Conservation (phyloP, 208 protist genomes). For the Leptomonas seymouri region DNA sequence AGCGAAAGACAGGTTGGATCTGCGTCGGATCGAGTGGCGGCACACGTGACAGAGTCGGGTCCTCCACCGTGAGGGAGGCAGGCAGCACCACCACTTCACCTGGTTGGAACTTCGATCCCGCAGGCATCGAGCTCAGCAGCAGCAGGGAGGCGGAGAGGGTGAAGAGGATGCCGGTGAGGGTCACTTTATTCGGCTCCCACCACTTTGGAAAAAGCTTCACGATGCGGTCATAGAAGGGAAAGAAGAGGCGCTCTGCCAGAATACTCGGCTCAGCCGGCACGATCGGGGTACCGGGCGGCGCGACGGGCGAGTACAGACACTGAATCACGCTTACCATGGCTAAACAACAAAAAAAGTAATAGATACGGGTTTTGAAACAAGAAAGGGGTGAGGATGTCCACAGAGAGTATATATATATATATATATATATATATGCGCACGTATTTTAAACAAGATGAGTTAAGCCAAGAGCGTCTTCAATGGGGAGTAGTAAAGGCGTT, state of each 20-base stretch:
- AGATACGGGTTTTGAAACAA: no score
- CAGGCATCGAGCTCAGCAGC: conserved; percentile 75
- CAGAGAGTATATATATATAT: no score
- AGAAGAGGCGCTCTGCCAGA: conserved; percentile 76
- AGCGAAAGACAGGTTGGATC: conserved; percentile 47
- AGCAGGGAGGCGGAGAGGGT: conserved; percentile 77
- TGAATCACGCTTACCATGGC: not conserved
- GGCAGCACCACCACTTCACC: conserved; percentile 49
- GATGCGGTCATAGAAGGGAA: conserved; percentile 84
- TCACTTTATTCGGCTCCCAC: conserved; percentile 87
- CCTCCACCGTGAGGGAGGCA: conserved; percentile 37
- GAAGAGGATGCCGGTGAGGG: conserved; percentile 69
- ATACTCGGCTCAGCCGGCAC: conserved; percentile 63
- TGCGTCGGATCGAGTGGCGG: conserved; percentile 41
- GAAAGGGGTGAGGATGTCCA: no score
- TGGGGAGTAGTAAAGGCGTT: not conserved
- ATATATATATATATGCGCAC: no score
- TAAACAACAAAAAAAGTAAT: no score
- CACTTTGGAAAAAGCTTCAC: conserved; percentile 58
- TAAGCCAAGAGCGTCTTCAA: no score
- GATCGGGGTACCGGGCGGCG: conserved; percentile 34
- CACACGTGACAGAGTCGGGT: conserved; percentile 10
- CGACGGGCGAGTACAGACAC: conserved; percentile 32
- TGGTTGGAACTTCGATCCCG: conserved; percentile 59
- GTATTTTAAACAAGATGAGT: no score